These are phyloP conservation scores for Penicillium sp. DNA, from an alignment of 2,329 filamentous ascomycete species.

Conservation along the genomic window DNA sequence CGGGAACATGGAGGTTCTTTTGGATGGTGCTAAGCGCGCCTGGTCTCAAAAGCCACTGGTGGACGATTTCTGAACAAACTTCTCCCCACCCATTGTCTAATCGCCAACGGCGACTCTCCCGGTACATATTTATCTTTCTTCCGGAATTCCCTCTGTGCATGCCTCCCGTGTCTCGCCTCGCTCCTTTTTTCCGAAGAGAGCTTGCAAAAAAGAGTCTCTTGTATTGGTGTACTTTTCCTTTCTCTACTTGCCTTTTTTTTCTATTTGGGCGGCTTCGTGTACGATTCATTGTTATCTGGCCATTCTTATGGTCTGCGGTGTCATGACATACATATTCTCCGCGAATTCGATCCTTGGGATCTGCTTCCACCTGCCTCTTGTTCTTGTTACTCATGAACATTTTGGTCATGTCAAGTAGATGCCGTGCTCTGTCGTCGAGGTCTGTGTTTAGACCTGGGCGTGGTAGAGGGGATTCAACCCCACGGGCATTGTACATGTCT, in stretches of 20 bases:
- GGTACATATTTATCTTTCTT: conserved; percentile 18
- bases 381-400: background rate
- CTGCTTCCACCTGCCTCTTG: background rate
- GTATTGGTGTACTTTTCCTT: background rate
- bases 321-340: background rate
- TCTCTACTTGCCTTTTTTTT: background rate
- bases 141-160: background rate
- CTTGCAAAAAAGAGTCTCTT: conserved; percentile 11
- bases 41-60: conserved; percentile 51
- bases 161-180: background rate
- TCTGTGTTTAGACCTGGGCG: background rate
- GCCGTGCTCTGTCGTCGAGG: background rate
- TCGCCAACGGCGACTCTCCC: background rate
- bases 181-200: background rate
- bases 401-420: background rate
- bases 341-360: background rate
- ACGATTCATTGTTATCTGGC: conserved; percentile 5
- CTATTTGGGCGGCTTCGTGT: conserved; percentile 5
- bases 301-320: conserved; percentile 2
- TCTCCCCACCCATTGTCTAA: background rate
- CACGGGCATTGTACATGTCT: background rate
- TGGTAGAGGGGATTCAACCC: background rate
- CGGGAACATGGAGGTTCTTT: conserved; percentile 62
- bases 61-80: conserved; percentile 40
- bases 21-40: conserved; percentile 56